Percentiles rank a stretch among this genome's conserved stretches.
Evolutionary conservation across 805 yeast species (phyloP).

Genomic region (Saccharomycopsis fermentans): DNA sequence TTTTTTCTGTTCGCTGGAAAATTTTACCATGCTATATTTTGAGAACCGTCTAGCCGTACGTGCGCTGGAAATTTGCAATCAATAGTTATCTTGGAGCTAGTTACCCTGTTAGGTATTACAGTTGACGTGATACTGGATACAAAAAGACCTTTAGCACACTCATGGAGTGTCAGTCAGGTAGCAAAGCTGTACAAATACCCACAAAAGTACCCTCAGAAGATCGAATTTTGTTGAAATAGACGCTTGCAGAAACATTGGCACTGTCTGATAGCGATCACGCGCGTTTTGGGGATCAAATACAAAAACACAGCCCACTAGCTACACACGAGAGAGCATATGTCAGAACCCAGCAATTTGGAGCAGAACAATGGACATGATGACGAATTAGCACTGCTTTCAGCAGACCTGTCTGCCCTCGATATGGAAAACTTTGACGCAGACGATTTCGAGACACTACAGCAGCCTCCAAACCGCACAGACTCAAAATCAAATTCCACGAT

Average conservation of each 20-base stretch:
- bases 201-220: too few relatives aligned
- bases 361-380: not conserved
- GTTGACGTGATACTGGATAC: not conserved
- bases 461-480: not conserved
- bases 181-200: too few relatives aligned
- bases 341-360: not conserved
- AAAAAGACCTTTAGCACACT: too few relatives aligned
- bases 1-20: conserved; percentile 1
- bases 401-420: not conserved
- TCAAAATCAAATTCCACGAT: conserved; percentile 52
- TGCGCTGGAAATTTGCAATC: not conserved
- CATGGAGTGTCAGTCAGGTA: too few relatives aligned
- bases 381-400: not conserved
- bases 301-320: too few relatives aligned
- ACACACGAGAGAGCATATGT: not conserved
- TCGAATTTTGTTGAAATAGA: too few relatives aligned
- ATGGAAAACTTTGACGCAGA: not conserved
- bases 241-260: too few relatives aligned
- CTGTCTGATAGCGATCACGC: too few relatives aligned
- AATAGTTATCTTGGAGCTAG: not conserved
- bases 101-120: not conserved
- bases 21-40: not conserved
- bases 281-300: too few relatives aligned
- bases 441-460: not conserved
- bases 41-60: not conserved